These are phyloP conservation scores for Pleurozium schreberi DNA, from an alignment of 225 moss, liverwort and hornwort genomes.

Conservation along the genomic window DNA sequence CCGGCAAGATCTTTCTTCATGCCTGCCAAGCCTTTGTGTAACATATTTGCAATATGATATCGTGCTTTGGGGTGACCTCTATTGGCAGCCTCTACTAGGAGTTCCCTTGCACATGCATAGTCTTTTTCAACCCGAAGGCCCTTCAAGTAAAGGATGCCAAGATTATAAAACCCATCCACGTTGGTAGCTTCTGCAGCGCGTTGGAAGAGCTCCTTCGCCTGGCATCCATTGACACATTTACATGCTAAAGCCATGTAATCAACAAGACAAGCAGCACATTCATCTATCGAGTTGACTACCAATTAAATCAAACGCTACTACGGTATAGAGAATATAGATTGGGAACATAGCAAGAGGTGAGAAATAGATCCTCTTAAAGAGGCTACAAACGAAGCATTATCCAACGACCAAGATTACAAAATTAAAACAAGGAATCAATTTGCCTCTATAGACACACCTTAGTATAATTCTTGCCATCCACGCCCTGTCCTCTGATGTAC, in stretches of 20 bases:
- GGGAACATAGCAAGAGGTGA: not conserved
- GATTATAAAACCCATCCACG: conserved; percentile 71
- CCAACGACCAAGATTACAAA: not conserved
- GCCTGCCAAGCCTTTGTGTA: conserved; percentile 77
- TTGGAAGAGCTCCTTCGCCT: conserved; percentile 80
- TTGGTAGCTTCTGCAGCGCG: conserved; percentile 60
- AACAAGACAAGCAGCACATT: not conserved
- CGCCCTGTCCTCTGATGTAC: conserved; percentile 86
- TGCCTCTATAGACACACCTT: conserved; percentile 35
- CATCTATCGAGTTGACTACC: not conserved
- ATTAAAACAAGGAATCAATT: not conserved
- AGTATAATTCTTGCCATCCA: conserved; percentile 76
- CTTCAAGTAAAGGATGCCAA: conserved; percentile 77
- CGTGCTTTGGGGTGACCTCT: conserved; percentile 58
- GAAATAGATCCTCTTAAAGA: not conserved
- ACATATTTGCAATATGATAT: conserved; percentile 88
- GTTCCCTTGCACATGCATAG: conserved; percentile 41
- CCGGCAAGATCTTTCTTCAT: conserved; percentile 45
- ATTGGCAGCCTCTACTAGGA: conserved; percentile 38
- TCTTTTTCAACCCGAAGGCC: conserved; percentile 73
- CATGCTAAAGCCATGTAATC: not conserved
- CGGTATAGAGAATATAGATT: too few species aligned
- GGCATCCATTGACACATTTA: not conserved
- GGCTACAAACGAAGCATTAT: not conserved
- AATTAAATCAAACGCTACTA: not conserved